Conservation (phyloP, 148 eudicot species). For the Spergularia marina region DNA sequence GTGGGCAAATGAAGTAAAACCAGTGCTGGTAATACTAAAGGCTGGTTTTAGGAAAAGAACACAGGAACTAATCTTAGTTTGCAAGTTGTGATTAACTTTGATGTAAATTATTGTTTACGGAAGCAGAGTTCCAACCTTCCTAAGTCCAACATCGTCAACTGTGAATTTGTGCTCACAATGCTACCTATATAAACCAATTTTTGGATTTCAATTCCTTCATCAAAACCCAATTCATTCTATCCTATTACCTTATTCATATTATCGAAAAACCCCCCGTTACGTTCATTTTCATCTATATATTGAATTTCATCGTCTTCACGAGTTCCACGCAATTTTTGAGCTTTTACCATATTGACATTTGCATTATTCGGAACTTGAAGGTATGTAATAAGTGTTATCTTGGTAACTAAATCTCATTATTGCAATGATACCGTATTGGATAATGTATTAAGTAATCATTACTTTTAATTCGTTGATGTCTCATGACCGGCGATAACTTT, state of each 20-base stretch:
- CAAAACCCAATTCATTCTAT: not conserved
- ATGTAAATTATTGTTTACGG: not conserved
- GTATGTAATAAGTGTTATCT: too few relatives aligned
- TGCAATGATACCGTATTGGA: too few relatives aligned
- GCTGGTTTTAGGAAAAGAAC: constrained; percentile 21
- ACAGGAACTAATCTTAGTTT: constrained; percentile 13
- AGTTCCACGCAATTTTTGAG: too few relatives aligned
- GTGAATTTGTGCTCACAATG: not conserved
- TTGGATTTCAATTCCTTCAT: constrained; percentile 9
- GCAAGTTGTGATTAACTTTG: constrained; percentile 15
- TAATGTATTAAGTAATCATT: too few relatives aligned
- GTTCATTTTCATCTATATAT: not conserved
- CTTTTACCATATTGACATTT: too few relatives aligned
- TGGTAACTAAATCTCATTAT: too few relatives aligned
- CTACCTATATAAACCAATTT: constrained; percentile 21
- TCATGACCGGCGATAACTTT: too few relatives aligned
- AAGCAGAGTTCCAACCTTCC: not conserved
- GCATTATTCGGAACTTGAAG: too few relatives aligned
- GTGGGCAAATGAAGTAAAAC: constrained; percentile 29
- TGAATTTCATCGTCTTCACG: not conserved
- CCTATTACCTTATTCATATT: not conserved
- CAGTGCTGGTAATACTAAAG: constrained; percentile 2
- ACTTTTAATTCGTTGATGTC: too few relatives aligned
- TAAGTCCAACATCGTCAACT: not conserved
- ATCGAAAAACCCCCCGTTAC: not conserved